These are phyloP conservation scores for Globisporangium orthogonon DNA, from an alignment of 352 stramenopile genomes.

Conservation along the genomic window DNA sequence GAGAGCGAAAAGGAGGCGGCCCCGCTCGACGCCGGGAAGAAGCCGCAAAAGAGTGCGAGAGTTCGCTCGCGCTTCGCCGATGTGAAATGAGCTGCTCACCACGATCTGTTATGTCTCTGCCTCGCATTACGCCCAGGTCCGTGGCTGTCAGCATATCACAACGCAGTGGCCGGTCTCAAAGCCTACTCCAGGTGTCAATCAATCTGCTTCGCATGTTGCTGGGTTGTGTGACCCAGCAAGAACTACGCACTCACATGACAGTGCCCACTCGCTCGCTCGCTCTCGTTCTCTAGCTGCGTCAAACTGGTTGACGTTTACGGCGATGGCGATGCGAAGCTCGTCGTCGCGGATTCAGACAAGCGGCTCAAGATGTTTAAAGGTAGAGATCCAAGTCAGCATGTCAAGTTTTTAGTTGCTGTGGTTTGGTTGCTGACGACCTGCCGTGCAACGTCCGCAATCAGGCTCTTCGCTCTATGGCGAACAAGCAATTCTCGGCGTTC, in stretches of 20 bases:
- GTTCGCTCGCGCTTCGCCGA: no score
- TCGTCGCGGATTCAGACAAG: constrained; percentile 74
- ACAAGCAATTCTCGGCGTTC: constrained; percentile 71
- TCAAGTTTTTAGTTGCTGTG: no score
- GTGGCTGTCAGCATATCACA: constrained; percentile 88
- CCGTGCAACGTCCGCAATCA: not conserved
- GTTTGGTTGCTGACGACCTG: not conserved
- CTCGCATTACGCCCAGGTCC: constrained; percentile 21
- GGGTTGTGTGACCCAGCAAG: no score
- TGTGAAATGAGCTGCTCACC: not conserved
- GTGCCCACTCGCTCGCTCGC: not conserved
- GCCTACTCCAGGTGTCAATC: constrained; percentile 41
- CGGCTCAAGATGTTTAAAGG: constrained; percentile 88
- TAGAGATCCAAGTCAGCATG: constrained; percentile 1
- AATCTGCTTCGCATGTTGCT: no score
- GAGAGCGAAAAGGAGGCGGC: constrained; percentile 8
- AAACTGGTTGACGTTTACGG: constrained; percentile 78
- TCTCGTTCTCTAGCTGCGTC: constrained; percentile 70
- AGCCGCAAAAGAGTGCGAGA: constrained; percentile 11
- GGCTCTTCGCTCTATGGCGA: constrained; percentile 75
- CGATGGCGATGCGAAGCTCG: constrained; percentile 75
- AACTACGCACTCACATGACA: not conserved
- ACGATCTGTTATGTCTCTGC: not conserved
- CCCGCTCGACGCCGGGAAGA: constrained; percentile 6
- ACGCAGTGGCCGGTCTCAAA: constrained; percentile 87